phyloP scores from a whole-genome alignment of 371 early-diverging fungal genomes.

The Mortierella sp. region DNA sequence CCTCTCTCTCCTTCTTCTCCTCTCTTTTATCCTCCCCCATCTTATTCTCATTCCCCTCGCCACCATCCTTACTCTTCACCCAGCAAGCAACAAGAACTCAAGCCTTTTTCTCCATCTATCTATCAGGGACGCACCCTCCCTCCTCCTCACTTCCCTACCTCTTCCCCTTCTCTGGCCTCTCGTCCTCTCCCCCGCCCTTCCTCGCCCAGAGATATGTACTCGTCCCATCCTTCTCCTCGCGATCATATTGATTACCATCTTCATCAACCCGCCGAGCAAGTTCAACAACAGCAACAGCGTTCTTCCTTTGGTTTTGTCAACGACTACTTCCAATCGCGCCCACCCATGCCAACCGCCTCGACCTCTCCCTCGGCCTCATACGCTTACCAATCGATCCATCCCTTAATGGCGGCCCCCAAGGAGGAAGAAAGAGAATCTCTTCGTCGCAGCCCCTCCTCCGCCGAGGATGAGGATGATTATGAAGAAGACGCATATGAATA shows the following conservation, averaged over 20 bases:
- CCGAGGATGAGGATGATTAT: conserved; percentile 15
- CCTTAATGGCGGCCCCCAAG: conserved; percentile 29
- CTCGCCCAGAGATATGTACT: conserved; percentile 27
- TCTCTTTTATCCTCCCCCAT: conserved; percentile 3
- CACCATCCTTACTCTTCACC: conserved; percentile 25
- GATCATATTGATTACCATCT: conserved; percentile 26
- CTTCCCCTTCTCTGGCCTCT: conserved; percentile 18
- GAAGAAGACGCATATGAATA: conserved; percentile 27
- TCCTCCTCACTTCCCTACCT: conserved; percentile 5
- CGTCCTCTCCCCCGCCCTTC: conserved; percentile 23
- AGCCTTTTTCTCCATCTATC: conserved; percentile 14
- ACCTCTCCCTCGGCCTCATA: conserved; percentile 7
- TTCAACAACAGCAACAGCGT: conserved; percentile 17
- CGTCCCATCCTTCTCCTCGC: conserved; percentile 18
- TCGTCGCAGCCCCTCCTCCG: not conserved
- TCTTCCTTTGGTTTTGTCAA: conserved; percentile 11
- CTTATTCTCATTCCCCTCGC: conserved; percentile 18
- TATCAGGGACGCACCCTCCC: conserved; percentile 17
- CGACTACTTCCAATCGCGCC: conserved; percentile 25
- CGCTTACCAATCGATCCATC: conserved; percentile 19
- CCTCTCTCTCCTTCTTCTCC: conserved; percentile 21
- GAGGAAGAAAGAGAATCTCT: conserved; percentile 18
- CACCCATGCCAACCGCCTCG: conserved; percentile 1
- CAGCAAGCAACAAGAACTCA: conserved; percentile 17
- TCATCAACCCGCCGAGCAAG: conserved; percentile 6